These are phyloP conservation scores for Nyctanthes arbortristis DNA, from an alignment of 257 asterid species.

Conservation along the genomic window DNA sequence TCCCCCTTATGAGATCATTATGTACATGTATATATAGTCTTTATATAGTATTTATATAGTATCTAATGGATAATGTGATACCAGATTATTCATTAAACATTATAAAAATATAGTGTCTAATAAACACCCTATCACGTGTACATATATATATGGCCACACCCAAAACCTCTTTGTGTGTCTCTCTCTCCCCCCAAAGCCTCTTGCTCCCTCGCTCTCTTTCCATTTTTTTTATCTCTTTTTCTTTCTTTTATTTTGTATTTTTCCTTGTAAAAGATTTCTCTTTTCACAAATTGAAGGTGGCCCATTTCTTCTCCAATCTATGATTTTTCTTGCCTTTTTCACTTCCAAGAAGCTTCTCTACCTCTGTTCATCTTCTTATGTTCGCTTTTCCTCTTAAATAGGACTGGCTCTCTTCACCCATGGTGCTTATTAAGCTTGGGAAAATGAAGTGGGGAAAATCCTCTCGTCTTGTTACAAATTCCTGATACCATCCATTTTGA, in stretches of 20 bases:
- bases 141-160: neutral
- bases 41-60: too few species aligned
- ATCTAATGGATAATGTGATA: too few species aligned
- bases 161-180: neutral
- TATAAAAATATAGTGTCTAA: too few species aligned
- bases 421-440: neutral
- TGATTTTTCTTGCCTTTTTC: conserved; percentile 19
- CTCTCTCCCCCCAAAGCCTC: neutral
- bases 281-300: conserved; percentile 27
- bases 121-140: neutral
- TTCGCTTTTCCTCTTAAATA: conserved; percentile 1
- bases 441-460: neutral
- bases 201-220: too few species aligned
- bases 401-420: neutral
- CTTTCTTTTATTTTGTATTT: too few species aligned
- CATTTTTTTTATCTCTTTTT: too few species aligned
- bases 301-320: neutral
- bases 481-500: neutral
- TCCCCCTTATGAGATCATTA: too few species aligned
- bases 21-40: too few species aligned
- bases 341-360: conserved; percentile 48
- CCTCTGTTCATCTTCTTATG: neutral
- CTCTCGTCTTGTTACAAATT: neutral
- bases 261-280: conserved; percentile 8
- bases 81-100: too few species aligned